Conservation (phyloP, 148 eudicot genomes). For the Silene latifolia region DNA sequence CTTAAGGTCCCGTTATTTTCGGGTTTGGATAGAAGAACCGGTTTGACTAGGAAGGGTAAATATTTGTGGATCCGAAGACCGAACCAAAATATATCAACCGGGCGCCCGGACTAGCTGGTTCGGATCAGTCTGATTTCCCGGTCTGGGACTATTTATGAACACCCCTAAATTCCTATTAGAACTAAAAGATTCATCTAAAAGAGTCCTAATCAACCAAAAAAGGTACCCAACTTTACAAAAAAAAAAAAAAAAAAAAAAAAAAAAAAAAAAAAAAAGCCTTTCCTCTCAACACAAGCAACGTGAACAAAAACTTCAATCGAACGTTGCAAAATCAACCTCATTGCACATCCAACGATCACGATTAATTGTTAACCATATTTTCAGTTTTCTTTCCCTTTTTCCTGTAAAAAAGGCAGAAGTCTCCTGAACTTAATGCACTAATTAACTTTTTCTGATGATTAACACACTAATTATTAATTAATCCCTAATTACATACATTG, state of each 20-base stretch:
- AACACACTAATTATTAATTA: neutral
- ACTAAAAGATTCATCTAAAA: neutral
- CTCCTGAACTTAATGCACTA: conserved; percentile 2
- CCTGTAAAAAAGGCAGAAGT: conserved; percentile 2
- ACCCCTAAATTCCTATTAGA: too few species aligned
- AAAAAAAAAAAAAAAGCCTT: too few species aligned
- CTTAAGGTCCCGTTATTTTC: too few species aligned
- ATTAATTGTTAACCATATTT: neutral
- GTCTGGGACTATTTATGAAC: too few species aligned
- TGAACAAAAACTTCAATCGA: neutral
- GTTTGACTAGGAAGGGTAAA: too few species aligned
- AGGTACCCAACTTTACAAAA: neutral
- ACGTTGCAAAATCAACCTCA: neutral
- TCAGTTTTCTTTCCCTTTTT: neutral
- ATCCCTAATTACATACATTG: too few species aligned
- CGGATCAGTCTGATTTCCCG: too few species aligned
- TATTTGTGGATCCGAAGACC: too few species aligned
- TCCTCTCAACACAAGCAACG: neutral
- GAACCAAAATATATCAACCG: too few species aligned
- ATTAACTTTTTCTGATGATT: neutral
- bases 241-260: too few species aligned
- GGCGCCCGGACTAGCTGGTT: too few species aligned
- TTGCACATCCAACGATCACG: neutral
- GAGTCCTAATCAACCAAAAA: neutral
- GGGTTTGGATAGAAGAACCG: too few species aligned